Evolutionary conservation across 2,329 filamentous ascomycete genomes (phyloP), one percentile per base, ranked within the genome.

Genomic region (Lanzia echinophila): DNA sequence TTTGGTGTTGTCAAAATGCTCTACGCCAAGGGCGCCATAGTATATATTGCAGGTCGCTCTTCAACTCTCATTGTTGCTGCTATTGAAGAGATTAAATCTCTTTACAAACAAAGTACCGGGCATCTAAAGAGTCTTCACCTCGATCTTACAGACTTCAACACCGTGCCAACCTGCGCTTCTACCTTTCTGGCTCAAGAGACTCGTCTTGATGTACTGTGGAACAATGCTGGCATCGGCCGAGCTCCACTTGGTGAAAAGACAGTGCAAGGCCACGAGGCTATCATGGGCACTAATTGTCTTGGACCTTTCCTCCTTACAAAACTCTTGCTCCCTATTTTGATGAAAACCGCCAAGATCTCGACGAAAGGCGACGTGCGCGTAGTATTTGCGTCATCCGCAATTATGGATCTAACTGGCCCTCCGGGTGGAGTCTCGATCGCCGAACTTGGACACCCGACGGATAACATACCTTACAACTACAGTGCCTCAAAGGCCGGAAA

Each of bases 31-130:
- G 73, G 76, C 46, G 76, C 65, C 32, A 78, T 69, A 10, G 71
- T 79, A 17, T 79, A 79, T 60, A 62, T 79, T 28, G 74, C 74
- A 2, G 71, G 70, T 3, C 72, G 76, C 41, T 71, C 67, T 62
- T 69, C 45, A 57, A 13, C 60, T 6, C 73, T 72, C 55, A 68
- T 67, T 3, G 54, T 58, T 11, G 54, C 44, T 1, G 69, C 70
- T 3, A 74, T 75, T 45, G 11, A 39, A 22, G 19, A 38, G 10
- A 39, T 53, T 5, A 41, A 13, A 6, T 28, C 38, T 7, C n/a
- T 44, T 60, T 38, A 50, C 50, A 15, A 51, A 60, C 3, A 66
- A 65, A 1, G 58, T 6, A 17, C 43, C 8, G 52, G 52, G 1
- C 2, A 54, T 6, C 46, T 75, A 1, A 55, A 51, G 10, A 72